Evolutionary conservation across 2,329 filamentous ascomycete species (phyloP).

Genomic region (Rhytidhysteron rufulum): DNA sequence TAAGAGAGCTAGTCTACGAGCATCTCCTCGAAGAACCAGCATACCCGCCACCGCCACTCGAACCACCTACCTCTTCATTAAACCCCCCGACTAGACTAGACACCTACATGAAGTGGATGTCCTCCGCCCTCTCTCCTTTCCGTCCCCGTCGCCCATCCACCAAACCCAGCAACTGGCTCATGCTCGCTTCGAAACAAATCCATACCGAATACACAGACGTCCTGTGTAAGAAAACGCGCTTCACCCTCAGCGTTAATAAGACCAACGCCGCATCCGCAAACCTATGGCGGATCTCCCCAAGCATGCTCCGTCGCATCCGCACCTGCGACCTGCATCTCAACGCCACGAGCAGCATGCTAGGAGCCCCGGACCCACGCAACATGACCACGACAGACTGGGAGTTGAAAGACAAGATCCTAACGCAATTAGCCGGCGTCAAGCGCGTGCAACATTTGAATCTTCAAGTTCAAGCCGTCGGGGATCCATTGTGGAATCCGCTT

Average conservation of each 20-base stretch:
- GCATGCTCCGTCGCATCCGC: slow-evolving; percentile 18
- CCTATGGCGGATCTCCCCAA: slow-evolving; percentile 26
- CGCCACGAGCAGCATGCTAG: slow-evolving; percentile 33
- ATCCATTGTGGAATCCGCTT: slow-evolving; percentile 38
- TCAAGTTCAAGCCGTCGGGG: slow-evolving; percentile 32
- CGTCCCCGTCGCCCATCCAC: neutral
- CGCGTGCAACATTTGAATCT: slow-evolving; percentile 22
- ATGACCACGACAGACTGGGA: slow-evolving; percentile 30
- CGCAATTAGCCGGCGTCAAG: slow-evolving; percentile 13
- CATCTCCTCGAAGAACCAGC: slow-evolving; percentile 28
- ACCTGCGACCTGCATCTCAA: slow-evolving; percentile 27
- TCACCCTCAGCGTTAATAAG: slow-evolving; percentile 29
- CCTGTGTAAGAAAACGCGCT: slow-evolving; percentile 25
- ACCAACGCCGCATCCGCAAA: slow-evolving; percentile 20
- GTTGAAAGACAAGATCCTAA: slow-evolving; percentile 19
- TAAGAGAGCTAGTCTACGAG: slow-evolving; percentile 12
- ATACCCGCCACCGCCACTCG: slow-evolving; percentile 22
- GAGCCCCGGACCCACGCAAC: slow-evolving; percentile 29
- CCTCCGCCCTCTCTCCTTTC: neutral
- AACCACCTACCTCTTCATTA: slow-evolving; percentile 8
- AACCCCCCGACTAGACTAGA: neutral
- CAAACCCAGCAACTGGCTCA: slow-evolving; percentile 17
- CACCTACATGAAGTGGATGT: slow-evolving; percentile 10
- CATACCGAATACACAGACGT: slow-evolving; percentile 32
- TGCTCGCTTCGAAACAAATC: slow-evolving; percentile 31